Conservation (phyloP, 257 asterid species). For the Cordia subcordata region DNA sequence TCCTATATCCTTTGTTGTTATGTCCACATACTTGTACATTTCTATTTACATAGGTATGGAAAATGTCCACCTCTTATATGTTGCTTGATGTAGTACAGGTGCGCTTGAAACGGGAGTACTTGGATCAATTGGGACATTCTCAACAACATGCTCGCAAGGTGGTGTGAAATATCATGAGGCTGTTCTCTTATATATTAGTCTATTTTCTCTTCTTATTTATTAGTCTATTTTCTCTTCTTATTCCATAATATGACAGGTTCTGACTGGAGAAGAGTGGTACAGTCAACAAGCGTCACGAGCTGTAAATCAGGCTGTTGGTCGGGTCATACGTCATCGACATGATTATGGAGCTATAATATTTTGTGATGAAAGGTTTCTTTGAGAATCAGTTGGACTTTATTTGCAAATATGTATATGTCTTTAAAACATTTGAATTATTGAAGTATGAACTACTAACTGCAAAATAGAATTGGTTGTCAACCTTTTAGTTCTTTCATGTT, state of each 20-base stretch:
- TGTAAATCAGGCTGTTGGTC: constrained; percentile 98
- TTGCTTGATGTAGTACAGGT: constrained; percentile 50
- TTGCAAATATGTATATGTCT: background rate
- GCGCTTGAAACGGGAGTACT: constrained; percentile 95
- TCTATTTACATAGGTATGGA: background rate
- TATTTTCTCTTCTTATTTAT: constrained; percentile 17
- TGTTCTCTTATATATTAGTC: constrained; percentile 4
- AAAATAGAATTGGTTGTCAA: no score
- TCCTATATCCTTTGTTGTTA: no score
- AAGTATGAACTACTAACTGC: no score
- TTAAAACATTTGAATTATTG: no score
- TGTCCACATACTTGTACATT: background rate
- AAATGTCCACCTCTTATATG: constrained; percentile 9
- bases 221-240: constrained; percentile 18
- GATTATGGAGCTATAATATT: constrained; percentile 96
- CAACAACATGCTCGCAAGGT: constrained; percentile 56
- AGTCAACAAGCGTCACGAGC: constrained; percentile 95
- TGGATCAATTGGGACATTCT: constrained; percentile 66
- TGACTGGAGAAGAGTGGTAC: constrained; percentile 96
- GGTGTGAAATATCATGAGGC: constrained; percentile 13
- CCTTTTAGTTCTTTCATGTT: no score
- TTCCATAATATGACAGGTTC: constrained; percentile 41
- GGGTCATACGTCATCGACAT: constrained; percentile 95
- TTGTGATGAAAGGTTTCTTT: constrained; percentile 83
- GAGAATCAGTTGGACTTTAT: background rate